Percentiles rank a stretch among this genome's conserved stretches.
Evolutionary conservation across 2,329 filamentous ascomycete genomes (phyloP).

Genomic region (Arthroderma uncinatum): DNA sequence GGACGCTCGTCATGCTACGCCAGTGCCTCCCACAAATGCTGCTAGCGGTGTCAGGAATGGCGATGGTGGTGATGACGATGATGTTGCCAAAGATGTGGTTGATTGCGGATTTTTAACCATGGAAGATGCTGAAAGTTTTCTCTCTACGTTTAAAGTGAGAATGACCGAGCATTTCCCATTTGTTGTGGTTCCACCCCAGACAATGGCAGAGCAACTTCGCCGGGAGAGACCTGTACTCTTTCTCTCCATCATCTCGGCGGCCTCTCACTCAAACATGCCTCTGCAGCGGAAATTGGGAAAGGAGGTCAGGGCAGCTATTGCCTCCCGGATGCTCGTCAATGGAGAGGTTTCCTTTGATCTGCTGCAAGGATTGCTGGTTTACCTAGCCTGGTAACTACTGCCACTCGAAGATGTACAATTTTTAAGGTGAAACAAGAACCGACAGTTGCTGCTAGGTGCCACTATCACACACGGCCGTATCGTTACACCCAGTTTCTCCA

Average conservation of each 20-base stretch:
- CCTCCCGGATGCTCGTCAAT: constrained; percentile 23
- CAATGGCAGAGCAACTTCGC: constrained; percentile 21
- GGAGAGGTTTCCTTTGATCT: constrained; percentile 30
- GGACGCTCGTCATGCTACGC: neutral
- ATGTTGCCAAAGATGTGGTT: constrained; percentile 15
- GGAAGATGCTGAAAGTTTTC: constrained; percentile 15
- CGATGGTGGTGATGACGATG: neutral
- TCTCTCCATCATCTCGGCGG: constrained; percentile 24
- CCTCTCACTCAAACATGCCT: constrained; percentile 24
- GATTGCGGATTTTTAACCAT: constrained; percentile 14
- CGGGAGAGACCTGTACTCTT: constrained; percentile 27
- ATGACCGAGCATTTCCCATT: constrained; percentile 33
- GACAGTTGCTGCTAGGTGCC: constrained; percentile 18
- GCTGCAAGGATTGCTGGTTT: constrained; percentile 31
- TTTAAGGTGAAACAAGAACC: neutral
- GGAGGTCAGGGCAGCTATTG: constrained; percentile 24
- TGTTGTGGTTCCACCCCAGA: constrained; percentile 22
- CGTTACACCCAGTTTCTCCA: constrained; percentile 28
- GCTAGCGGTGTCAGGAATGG: neutral
- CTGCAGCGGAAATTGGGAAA: constrained; percentile 26
- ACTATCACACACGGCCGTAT: constrained; percentile 25
- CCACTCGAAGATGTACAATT: neutral
- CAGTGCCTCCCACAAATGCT: neutral
- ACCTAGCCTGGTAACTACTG: constrained; percentile 25
- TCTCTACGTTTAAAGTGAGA: constrained; percentile 25